phyloP scores from a whole-genome alignment of 257 asterid species.

The Echites panduratus region DNA sequence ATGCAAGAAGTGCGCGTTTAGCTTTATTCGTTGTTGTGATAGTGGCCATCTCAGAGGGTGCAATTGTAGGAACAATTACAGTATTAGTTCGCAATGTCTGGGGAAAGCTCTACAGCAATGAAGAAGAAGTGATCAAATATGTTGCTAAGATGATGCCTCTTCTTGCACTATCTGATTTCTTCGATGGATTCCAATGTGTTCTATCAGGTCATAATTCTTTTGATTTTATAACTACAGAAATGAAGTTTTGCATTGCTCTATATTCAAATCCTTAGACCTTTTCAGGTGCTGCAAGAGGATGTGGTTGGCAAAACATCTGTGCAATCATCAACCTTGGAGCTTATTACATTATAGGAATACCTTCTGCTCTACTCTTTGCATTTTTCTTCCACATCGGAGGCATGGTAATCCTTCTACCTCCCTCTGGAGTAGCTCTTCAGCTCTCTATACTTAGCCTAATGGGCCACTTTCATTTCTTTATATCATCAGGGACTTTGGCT shows the following conservation, averaged over 20 bases:
- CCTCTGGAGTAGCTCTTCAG: conserved; percentile 2
- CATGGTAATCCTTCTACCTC: conserved; percentile 28
- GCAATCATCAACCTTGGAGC: conserved; percentile 65
- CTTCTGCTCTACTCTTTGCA: conserved; percentile 49
- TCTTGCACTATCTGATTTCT: conserved; percentile 60
- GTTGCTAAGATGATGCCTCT: conserved; percentile 62
- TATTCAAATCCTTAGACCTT: background rate
- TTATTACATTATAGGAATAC: conserved; percentile 58
- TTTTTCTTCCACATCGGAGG: conserved; percentile 54
- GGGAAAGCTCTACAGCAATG: conserved; percentile 67
- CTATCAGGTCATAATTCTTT: conserved; percentile 44
- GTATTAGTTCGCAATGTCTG: conserved; percentile 45
- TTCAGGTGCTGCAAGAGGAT: conserved; percentile 77
- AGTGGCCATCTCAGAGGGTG: conserved; percentile 48
- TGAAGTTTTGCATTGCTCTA: background rate
- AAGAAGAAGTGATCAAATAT: conserved; percentile 50
- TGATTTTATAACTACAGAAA: background rate
- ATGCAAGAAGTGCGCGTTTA: conserved; percentile 40
- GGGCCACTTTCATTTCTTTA: background rate
- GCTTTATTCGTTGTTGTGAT: conserved; percentile 42
- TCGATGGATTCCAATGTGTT: conserved; percentile 79
- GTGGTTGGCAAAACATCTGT: conserved; percentile 70
- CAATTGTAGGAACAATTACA: conserved; percentile 32
- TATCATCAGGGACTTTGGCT: conserved; percentile 59
- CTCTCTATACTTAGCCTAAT: background rate